phyloP scores from a whole-genome alignment of 2,329 filamentous ascomycete genomes.

The Pyrenochaeta sp. region DNA sequence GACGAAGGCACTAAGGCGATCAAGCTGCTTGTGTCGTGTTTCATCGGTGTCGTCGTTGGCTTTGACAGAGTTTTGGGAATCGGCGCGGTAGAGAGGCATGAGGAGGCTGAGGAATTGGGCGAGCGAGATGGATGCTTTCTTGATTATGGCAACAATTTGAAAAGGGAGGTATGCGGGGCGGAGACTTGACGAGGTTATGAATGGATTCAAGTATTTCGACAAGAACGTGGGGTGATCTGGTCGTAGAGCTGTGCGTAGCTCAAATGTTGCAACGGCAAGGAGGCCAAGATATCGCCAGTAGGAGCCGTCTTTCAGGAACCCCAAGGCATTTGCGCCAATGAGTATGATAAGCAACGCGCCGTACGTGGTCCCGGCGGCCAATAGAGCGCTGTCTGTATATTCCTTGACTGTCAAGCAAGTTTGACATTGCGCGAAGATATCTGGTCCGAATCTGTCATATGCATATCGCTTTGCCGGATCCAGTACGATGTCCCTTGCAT shows the following conservation, averaged over 20 bases:
- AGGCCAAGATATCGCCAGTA: slow-evolving; percentile 62
- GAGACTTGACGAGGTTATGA: slow-evolving; percentile 50
- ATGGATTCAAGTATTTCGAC: slow-evolving; percentile 58
- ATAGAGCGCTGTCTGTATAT: slow-evolving; percentile 72
- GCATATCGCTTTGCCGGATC: slow-evolving; percentile 79
- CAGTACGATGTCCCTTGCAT: slow-evolving; percentile 85
- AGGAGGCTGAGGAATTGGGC: slow-evolving; percentile 46
- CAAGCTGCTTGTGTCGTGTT: slow-evolving; percentile 66
- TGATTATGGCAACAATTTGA: slow-evolving; percentile 78
- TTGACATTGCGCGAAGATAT: slow-evolving; percentile 62
- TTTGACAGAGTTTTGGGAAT: slow-evolving; percentile 31
- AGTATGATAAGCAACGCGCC: slow-evolving; percentile 38
- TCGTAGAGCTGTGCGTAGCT: slow-evolving; percentile 65
- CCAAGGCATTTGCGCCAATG: slow-evolving; percentile 44
- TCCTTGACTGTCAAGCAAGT: slow-evolving; percentile 75
- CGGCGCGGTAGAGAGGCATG: slow-evolving; percentile 45
- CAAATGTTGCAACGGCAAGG: slow-evolving; percentile 63
- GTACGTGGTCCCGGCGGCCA: slow-evolving; percentile 34
- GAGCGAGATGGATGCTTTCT: slow-evolving; percentile 78
- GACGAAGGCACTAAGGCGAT: slow-evolving; percentile 69
- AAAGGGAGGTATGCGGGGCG: slow-evolving; percentile 80
- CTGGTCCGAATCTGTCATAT: slow-evolving; percentile 83
- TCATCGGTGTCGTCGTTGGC: slow-evolving; percentile 40
- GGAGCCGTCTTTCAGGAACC: slow-evolving; percentile 43
- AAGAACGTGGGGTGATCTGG: slow-evolving; percentile 56